Evolutionary conservation across 202 grass and related monocot species (phyloP).

Genomic region (Digitaria exilis): DNA sequence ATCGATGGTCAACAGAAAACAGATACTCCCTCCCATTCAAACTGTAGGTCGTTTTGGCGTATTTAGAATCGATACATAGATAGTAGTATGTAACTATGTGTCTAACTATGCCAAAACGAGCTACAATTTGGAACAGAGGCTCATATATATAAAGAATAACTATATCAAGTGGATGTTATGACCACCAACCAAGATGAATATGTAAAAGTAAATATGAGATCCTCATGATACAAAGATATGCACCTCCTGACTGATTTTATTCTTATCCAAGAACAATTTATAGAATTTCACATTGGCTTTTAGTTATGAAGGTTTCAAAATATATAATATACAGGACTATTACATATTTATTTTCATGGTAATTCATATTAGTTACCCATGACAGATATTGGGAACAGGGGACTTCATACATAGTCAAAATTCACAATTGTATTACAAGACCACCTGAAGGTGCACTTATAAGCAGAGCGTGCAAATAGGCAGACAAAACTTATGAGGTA

Average conservation of each 20-base stretch:
- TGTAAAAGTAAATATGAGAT: background rate
- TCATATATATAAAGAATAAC: background rate
- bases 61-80: too few species aligned
- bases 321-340: background rate
- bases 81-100: too few species aligned
- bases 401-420: background rate
- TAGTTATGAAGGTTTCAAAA: background rate
- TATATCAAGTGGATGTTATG: background rate
- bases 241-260: background rate
- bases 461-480: slow-evolving; percentile 7
- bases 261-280: background rate
- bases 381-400: background rate
- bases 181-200: slow-evolving; percentile 6
- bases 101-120: too few species aligned
- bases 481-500: background rate
- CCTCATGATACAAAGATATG: background rate
- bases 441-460: slow-evolving; percentile 1
- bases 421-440: background rate
- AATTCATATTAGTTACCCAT: slow-evolving; percentile 4
- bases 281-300: background rate
- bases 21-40: too few species aligned
- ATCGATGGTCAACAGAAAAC: background rate
- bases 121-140: too few species aligned
- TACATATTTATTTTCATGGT: background rate
- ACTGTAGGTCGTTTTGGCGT: too few species aligned